Conservation (phyloP, 2,329 filamentous ascomycete species). For the Saccharata proteae region DNA sequence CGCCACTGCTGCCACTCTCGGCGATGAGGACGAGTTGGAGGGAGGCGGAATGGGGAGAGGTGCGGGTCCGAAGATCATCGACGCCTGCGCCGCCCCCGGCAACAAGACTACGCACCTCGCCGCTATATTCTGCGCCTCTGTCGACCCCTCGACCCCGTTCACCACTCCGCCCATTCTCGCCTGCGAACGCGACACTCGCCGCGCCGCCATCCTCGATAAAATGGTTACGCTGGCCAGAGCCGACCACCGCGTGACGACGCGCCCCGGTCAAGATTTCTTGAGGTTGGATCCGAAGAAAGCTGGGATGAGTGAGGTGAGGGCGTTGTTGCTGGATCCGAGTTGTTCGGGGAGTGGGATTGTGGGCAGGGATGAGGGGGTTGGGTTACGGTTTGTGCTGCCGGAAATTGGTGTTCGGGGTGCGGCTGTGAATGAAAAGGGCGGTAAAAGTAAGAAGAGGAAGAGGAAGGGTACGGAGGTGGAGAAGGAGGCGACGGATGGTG, state of each 20-base stretch:
- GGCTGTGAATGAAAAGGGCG: constrained; percentile 8
- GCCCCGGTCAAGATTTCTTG: constrained; percentile 70
- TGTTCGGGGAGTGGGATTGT: constrained; percentile 95
- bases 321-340: constrained; percentile 79
- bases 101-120: constrained; percentile 96
- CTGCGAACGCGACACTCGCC: constrained; percentile 61
- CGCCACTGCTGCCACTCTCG: constrained; percentile 44
- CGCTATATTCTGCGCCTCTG: constrained; percentile 46
- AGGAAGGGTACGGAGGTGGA: constrained; percentile 16
- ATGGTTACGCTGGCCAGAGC: constrained; percentile 76
- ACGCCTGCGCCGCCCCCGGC: constrained; percentile 86
- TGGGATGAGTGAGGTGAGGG: constrained; percentile 56
- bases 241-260: constrained; percentile 52
- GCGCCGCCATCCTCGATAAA: constrained; percentile 65
- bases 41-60: too few relatives aligned
- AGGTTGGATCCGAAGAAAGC: constrained; percentile 53
- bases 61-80: too few relatives aligned
- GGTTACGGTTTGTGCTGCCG: constrained; percentile 47
- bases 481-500: not conserved
- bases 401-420: constrained; percentile 4
- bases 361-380: constrained; percentile 61
- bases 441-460: constrained; percentile 20
- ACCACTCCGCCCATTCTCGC: constrained; percentile 49
- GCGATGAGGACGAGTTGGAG: too few relatives aligned
- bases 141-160: not conserved